These are phyloP conservation scores for Syzygium aromaticum DNA, from an alignment of 345 rosid species.

Conservation along the genomic window DNA sequence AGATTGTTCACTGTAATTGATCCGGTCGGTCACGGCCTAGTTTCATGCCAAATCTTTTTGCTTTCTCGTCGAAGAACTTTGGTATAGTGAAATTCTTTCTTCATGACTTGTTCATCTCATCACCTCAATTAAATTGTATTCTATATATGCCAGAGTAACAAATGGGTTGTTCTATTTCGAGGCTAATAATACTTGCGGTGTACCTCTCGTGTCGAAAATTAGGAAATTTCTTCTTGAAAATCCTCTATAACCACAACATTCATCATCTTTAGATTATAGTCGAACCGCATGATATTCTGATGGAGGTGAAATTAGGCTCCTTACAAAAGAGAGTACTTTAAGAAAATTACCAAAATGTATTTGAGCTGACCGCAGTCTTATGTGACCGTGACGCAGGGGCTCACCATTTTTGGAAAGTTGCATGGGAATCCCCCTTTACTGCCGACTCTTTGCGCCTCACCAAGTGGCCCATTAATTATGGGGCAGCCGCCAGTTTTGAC, in stretches of 20 bases:
- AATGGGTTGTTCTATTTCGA: neutral
- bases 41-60: neutral
- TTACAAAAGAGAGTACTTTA: neutral
- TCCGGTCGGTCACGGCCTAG: no score
- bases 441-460: neutral
- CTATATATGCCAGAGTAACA: neutral
- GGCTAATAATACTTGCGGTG: neutral
- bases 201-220: neutral
- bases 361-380: neutral
- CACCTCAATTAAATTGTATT: neutral
- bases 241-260: neutral
- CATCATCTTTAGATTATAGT: neutral
- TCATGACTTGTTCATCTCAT: fast-evolving
- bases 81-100: neutral
- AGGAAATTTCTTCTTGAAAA: neutral
- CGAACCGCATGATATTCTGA: neutral
- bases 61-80: neutral
- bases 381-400: neutral
- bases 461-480: neutral
- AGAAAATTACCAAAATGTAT: neutral
- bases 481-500: neutral
- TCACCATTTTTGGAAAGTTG: neutral
- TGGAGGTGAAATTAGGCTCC: neutral
- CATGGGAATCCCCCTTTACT: neutral
- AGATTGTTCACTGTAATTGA: no score